A percentile compares a stretch with the other conserved stretches of the same genome.
These are phyloP conservation scores for Komagataella mondaviorum DNA, from an alignment of 805 yeast species.

Conservation along the genomic window DNA sequence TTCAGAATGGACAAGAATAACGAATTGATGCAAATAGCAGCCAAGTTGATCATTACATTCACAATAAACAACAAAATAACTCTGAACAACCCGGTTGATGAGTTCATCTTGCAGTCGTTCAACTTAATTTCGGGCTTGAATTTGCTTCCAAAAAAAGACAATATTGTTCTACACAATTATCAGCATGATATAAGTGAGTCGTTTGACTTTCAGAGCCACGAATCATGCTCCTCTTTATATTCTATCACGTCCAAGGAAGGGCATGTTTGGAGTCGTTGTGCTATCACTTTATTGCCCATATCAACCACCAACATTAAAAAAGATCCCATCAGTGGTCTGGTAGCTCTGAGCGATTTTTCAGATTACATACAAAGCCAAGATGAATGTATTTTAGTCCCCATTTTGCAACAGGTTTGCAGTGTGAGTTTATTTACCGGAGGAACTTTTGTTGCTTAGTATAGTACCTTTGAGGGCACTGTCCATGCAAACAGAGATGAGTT, in stretches of 20 bases:
- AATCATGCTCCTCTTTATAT: background rate
- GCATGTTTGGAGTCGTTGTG: conserved; percentile 24
- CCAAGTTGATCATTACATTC: background rate
- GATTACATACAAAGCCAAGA: background rate
- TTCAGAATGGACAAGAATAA: background rate
- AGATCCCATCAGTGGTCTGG: background rate
- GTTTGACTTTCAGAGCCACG: background rate
- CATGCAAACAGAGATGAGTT: background rate
- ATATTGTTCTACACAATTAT: background rate
- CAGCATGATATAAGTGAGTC: background rate
- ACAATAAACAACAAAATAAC: background rate
- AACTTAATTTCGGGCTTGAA: background rate
- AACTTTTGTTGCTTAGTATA: background rate
- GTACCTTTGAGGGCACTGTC: background rate
- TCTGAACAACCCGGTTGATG: background rate
- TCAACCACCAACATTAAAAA: conserved; percentile 14
- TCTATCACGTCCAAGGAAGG: conserved; percentile 10
- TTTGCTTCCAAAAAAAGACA: background rate
- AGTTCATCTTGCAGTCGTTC: background rate
- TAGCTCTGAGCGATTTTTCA: background rate
- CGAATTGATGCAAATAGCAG: background rate
- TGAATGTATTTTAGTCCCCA: background rate
- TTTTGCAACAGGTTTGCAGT: background rate
- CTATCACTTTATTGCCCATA: conserved; percentile 22
- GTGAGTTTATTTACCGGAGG: background rate